A percentile compares a stretch with the other conserved stretches of the same genome.
Evolutionary conservation across 139 green algal genomes (phyloP).

Genomic region (Chlorella sp.): DNA sequence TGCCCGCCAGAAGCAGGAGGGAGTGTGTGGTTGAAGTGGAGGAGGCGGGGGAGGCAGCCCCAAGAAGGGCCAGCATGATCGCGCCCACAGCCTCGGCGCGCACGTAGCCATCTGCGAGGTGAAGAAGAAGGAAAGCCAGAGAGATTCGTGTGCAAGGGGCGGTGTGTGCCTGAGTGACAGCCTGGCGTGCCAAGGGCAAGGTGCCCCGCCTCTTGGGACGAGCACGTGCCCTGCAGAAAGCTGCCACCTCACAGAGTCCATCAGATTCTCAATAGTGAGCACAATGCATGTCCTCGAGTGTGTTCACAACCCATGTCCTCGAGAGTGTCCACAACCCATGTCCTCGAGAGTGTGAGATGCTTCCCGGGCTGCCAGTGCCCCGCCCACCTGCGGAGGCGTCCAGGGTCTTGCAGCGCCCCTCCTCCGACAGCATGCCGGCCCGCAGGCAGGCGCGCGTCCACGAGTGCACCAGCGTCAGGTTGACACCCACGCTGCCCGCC

Average conservation of each 20-base stretch:
- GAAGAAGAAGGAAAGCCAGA: not conserved
- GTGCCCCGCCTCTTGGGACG: too few species aligned
- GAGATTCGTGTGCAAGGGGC: too few species aligned
- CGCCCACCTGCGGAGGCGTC: conserved; percentile 67
- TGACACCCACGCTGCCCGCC: conserved; percentile 75
- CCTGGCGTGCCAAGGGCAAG: too few species aligned
- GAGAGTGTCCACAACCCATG: too few species aligned
- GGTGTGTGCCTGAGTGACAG: too few species aligned
- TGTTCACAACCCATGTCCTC: too few species aligned
- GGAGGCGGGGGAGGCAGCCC: not conserved
- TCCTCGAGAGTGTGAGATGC: too few species aligned
- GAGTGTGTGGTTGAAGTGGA: conserved; percentile 13
- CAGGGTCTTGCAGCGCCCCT: conserved; percentile 91
- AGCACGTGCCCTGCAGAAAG: not conserved
- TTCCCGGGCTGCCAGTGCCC: not conserved
- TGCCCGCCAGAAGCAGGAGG: conserved; percentile 49
- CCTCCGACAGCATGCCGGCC: conserved; percentile 69
- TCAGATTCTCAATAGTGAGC: too few species aligned
- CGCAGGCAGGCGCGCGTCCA: conserved; percentile 64
- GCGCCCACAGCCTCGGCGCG: conserved; percentile 66
- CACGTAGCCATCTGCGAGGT: conserved; percentile 83
- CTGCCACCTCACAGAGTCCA: not conserved
- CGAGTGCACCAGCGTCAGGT: conserved; percentile 78
- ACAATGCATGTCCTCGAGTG: too few species aligned
- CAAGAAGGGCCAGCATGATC: conserved; percentile 3